Evolutionary conservation across 108 stramenopile genomes (phyloP).

Genomic region (Conticribra guillardii): DNA sequence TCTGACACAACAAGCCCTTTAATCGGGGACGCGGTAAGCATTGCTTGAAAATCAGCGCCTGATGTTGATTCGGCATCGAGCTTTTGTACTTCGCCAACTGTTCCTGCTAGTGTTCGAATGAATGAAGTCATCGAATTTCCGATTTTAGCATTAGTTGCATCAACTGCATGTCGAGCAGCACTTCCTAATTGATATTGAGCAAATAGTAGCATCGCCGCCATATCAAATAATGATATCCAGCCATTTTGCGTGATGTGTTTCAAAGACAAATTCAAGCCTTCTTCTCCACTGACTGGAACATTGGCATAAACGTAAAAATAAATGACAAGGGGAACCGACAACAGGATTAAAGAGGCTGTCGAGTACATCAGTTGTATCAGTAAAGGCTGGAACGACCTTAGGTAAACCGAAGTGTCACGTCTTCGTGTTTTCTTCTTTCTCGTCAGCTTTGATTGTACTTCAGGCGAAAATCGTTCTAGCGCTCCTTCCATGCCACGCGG

Average conservation of each 20-base stretch:
- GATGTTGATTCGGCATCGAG: slow-evolving; percentile 24
- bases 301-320: slow-evolving; percentile 26
- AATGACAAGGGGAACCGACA: slow-evolving; percentile 39
- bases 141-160: slow-evolving; percentile 24
- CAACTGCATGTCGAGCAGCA: slow-evolving; percentile 47
- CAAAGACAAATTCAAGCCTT: slow-evolving; percentile 10
- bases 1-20: slow-evolving; percentile 76
- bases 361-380: slow-evolving; percentile 51
- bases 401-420: neutral
- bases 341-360: slow-evolving; percentile 28
- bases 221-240: slow-evolving; percentile 67
- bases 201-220: slow-evolving; percentile 60
- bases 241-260: slow-evolving; percentile 17
- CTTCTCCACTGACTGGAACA: slow-evolving; percentile 9
- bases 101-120: slow-evolving; percentile 45
- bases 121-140: slow-evolving; percentile 48
- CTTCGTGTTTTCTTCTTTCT: slow-evolving; percentile 26
- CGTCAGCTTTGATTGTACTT: neutral
- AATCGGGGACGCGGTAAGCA: slow-evolving; percentile 67
- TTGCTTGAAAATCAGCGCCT: slow-evolving; percentile 53
- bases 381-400: slow-evolving; percentile 25
- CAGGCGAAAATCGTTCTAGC: slow-evolving; percentile 51
- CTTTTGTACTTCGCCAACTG: slow-evolving; percentile 53
- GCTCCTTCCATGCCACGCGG: slow-evolving; percentile 66
- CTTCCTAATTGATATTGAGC: slow-evolving; percentile 46